These are phyloP conservation scores for Dioscorea dumetorum DNA, from an alignment of 106 monocot genomes.

Conservation along the genomic window DNA sequence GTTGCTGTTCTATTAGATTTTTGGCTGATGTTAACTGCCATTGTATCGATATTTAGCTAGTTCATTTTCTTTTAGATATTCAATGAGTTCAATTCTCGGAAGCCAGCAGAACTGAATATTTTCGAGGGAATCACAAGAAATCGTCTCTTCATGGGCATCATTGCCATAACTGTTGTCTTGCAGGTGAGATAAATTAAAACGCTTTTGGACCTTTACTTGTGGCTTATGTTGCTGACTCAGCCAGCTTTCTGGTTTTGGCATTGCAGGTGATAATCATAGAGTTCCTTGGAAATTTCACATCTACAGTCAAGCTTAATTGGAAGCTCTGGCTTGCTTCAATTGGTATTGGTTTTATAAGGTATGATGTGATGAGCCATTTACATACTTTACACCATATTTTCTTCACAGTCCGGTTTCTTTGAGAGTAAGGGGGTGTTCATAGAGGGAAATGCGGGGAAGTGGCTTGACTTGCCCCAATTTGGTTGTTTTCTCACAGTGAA, in stretches of 20 bases:
- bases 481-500: too few relatives aligned
- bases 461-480: too few relatives aligned
- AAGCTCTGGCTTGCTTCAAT: slow-evolving; percentile 58
- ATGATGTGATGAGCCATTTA: neutral
- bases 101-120: slow-evolving; percentile 54
- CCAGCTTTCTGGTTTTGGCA: neutral
- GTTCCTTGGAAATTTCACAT: slow-evolving; percentile 69
- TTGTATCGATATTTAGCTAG: too few relatives aligned
- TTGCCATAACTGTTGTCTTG: slow-evolving; percentile 52
- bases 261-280: slow-evolving; percentile 49
- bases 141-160: slow-evolving; percentile 51
- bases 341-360: slow-evolving; percentile 56
- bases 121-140: slow-evolving; percentile 48
- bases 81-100: slow-evolving; percentile 77
- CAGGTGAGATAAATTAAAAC: slow-evolving; percentile 25
- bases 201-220: too few relatives aligned
- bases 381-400: too few relatives aligned
- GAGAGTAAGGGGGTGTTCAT: too few relatives aligned
- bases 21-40: too few relatives aligned
- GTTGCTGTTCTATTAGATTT: too few relatives aligned
- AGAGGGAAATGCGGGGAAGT: too few relatives aligned
- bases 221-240: too few relatives aligned
- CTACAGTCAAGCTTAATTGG: slow-evolving; percentile 54
- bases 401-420: neutral
- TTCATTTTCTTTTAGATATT: slow-evolving; percentile 32